Percentiles rank a stretch among this genome's conserved stretches.
Evolutionary conservation across 768 basidiomycete species (phyloP).

Genomic region (Leucocoprinus leucothites): DNA sequence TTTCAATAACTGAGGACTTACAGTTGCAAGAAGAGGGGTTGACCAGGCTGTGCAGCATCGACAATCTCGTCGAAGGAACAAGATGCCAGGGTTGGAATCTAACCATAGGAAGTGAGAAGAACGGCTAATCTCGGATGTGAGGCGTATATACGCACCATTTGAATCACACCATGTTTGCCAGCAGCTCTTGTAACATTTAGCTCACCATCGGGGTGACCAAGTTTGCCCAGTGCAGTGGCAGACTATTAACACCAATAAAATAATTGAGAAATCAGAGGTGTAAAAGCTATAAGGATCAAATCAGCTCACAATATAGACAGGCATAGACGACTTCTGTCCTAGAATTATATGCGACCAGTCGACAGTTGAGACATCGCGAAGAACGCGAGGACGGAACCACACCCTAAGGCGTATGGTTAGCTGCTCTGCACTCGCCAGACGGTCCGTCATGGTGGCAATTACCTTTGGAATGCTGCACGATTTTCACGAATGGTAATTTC

Average conservation of each 20-base stretch:
- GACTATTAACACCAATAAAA: slow-evolving; percentile 27
- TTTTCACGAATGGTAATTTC: slow-evolving; percentile 91
- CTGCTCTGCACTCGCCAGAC: slow-evolving; percentile 1
- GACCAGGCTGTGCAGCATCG: slow-evolving; percentile 74
- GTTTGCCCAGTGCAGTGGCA: slow-evolving; percentile 90
- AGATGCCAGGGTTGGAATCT: slow-evolving; percentile 95
- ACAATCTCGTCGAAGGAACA: slow-evolving; percentile 96
- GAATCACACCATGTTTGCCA: slow-evolving; percentile 56
- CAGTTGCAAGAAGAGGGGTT: slow-evolving; percentile 86
- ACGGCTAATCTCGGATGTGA: neutral
- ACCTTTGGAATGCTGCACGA: slow-evolving; percentile 89
- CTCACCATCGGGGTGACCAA: slow-evolving; percentile 96
- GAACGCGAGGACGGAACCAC: slow-evolving; percentile 90
- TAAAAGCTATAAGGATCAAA: slow-evolving; percentile 6
- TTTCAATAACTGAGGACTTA: slow-evolving; percentile 27
- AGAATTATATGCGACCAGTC: slow-evolving; percentile 84
- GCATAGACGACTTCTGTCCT: slow-evolving; percentile 72
- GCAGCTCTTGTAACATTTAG: slow-evolving; percentile 88
- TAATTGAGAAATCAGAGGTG: neutral
- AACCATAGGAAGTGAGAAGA: no score
- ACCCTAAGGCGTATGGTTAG: slow-evolving; percentile 36
- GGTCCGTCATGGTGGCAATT: neutral
- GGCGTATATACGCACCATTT: slow-evolving; percentile 35
- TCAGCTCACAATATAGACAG: slow-evolving; percentile 49
- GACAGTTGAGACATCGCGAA: slow-evolving; percentile 82